Evolutionary conservation across 192 early-diverging fungal species (phyloP), one percentile per base, ranked within the genome.

Genomic region (Mortierella hygrophila): DNA sequence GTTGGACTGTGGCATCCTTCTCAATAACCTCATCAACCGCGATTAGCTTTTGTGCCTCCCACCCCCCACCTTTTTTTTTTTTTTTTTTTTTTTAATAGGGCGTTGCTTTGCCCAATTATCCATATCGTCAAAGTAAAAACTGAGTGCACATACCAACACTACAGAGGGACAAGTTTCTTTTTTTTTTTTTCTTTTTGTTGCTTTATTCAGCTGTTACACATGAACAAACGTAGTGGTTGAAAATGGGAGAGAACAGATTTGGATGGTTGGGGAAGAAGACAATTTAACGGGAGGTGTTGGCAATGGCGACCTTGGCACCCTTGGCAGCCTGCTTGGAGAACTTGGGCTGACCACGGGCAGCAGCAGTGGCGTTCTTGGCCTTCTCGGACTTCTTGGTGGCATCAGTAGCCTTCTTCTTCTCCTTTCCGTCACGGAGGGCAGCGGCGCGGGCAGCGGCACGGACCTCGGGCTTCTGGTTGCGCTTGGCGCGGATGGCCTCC

Each of bases 401-500:
- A 82, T 94, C 94, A 79, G 94, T 94, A 71, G 82, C 91, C 94
- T 96, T 97, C 95, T 98, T 98, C 88, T 94, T 91, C 70, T 96
- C 97, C 97, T 99, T 99, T 89, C 91, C 92, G 90, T 95, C 94
- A 85, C 91, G 90, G 75, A 97, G 90, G 70, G 97, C 97, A 85
- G 94, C 93, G 55, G 94, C 90, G 77, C 98, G 97, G 77, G 96
- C 94, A 70, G 97, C 96, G 80, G 95, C 95, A 90, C 98, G 95
- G 81, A 96, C 93, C 91, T 97, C 98, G 79, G 98, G 94, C 94
- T 97, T 99, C 92, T 97, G 96, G 91, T 94, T 94, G 85, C 98
- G 97, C 94, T 98, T 97, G 87, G 97, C 98, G 88, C 97, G 97
- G 91, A 99, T 99, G 76, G 95, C 94, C 81, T 99, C 98, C 92